Conservation (phyloP, 1,139 yeast genomes). For the Protomyces arabidopsidicola region DNA sequence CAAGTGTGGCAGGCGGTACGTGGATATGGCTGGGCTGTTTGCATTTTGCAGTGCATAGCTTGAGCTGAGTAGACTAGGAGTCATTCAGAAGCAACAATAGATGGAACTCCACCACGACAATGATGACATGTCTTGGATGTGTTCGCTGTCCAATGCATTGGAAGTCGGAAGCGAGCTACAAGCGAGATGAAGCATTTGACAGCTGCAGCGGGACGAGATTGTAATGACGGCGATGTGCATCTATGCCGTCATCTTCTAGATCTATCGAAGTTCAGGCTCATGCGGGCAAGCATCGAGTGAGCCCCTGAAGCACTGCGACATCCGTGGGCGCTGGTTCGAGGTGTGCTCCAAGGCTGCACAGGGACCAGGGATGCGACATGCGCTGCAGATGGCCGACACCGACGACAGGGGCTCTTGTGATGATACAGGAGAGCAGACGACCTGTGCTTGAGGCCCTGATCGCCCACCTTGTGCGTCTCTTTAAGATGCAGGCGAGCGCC, state of each 20-base stretch:
- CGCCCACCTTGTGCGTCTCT: no score
- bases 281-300: no score
- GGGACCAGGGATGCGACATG: no score
- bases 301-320: no score
- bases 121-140: background rate
- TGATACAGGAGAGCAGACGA: no score
- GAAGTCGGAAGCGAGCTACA: background rate
- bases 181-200: background rate
- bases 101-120: background rate
- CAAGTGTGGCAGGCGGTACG: slow-evolving; percentile 87
- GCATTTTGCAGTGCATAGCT: slow-evolving; percentile 24
- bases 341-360: no score
- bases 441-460: no score
- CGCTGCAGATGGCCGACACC: no score
- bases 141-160: background rate
- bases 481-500: no score
- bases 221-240: background rate
- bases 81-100: background rate
- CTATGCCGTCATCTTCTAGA: background rate
- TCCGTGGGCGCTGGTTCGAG: no score
- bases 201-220: background rate
- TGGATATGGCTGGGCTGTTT: slow-evolving; percentile 78
- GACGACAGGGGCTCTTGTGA: no score
- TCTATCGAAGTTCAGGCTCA: no score
- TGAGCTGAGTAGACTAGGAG: background rate